These are phyloP conservation scores for Plasmodium falciparum DNA, from an alignment of 169 alveolate species.

Conservation along the genomic window DNA sequence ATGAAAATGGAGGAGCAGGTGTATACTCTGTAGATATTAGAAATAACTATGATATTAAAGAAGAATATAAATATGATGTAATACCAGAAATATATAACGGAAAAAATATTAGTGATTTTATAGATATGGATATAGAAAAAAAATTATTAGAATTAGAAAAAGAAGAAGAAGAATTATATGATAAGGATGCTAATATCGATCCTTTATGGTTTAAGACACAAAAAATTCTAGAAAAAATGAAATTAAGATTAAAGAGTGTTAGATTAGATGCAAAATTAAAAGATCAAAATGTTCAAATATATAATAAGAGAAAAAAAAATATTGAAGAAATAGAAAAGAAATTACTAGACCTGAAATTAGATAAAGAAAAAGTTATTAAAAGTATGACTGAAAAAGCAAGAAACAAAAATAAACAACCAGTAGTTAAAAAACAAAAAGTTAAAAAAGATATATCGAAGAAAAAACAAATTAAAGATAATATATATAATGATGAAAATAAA, in stretches of 20 bases:
- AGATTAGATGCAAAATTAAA: constrained; percentile 45
- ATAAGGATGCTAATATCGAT: constrained; percentile 85
- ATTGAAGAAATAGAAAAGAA: constrained; percentile 57
- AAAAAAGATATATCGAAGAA: constrained; percentile 44
- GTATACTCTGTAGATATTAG: constrained; percentile 95
- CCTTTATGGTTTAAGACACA: constrained; percentile 78
- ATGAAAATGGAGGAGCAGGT: constrained; percentile 99
- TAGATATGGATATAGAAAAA: constrained; percentile 96
- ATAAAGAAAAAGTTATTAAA: constrained; percentile 26
- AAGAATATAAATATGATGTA: constrained; percentile 96
- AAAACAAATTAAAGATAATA: constrained; percentile 46
- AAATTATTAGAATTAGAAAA: constrained; percentile 95
- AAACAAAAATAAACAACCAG: neutral
- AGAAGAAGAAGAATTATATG: constrained; percentile 95
- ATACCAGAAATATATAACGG: constrained; percentile 98
- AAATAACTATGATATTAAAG: constrained; percentile 81
- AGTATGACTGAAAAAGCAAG: constrained; percentile 47
- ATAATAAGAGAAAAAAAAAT: constrained; percentile 65
- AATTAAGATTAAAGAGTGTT: constrained; percentile 29
- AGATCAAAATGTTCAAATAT: constrained; percentile 48
- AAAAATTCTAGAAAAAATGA: constrained; percentile 57
- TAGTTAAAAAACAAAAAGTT: constrained; percentile 3
- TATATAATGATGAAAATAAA: constrained; percentile 38
- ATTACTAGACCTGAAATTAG: constrained; percentile 25
- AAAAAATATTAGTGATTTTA: constrained; percentile 97